Evolutionary conservation across 2,329 filamentous ascomycete genomes (phyloP).

Genomic region (Ophiobolus disseminans): DNA sequence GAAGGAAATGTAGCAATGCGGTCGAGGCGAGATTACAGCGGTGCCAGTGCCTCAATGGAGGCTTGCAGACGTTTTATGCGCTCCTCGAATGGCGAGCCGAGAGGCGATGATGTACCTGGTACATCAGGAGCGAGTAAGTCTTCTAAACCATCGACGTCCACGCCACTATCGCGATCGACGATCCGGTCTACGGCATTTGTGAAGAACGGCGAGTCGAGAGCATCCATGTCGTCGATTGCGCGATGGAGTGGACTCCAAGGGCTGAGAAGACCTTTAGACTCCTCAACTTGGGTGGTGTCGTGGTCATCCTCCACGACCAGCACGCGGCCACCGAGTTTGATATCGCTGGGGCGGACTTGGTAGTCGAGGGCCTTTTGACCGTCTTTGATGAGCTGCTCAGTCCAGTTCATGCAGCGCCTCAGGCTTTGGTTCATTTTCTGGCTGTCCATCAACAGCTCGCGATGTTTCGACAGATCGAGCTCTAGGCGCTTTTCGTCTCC

Average conservation of each 20-base stretch:
- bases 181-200: conserved; percentile 23
- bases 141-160: conserved; percentile 44
- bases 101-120: conserved; percentile 25
- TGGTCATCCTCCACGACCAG: conserved; percentile 71
- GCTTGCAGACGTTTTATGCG: conserved; percentile 31
- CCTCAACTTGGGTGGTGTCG: conserved; percentile 23
- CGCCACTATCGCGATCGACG: conserved; percentile 48
- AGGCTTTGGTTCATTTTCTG: conserved; percentile 96
- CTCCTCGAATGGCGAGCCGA: conserved; percentile 40
- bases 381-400: conserved; percentile 87
- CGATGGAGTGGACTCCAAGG: conserved; percentile 45
- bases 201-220: conserved; percentile 28
- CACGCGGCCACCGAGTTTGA: conserved; percentile 81
- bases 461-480: conserved; percentile 85
- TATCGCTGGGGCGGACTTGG: conserved; percentile 76
- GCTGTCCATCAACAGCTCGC: conserved; percentile 84
- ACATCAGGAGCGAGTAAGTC: conserved; percentile 17
- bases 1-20: conserved; percentile 12
- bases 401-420: conserved; percentile 86
- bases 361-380: conserved; percentile 88
- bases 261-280: conserved; percentile 43
- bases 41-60: conserved; percentile 27
- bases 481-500: conserved; percentile 84
- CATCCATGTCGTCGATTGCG: conserved; percentile 25
- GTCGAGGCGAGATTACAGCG: conserved; percentile 14